These are phyloP conservation scores for Fusarium brachygibbosum DNA, from an alignment of 2,329 filamentous ascomycete genomes.

Conservation along the genomic window DNA sequence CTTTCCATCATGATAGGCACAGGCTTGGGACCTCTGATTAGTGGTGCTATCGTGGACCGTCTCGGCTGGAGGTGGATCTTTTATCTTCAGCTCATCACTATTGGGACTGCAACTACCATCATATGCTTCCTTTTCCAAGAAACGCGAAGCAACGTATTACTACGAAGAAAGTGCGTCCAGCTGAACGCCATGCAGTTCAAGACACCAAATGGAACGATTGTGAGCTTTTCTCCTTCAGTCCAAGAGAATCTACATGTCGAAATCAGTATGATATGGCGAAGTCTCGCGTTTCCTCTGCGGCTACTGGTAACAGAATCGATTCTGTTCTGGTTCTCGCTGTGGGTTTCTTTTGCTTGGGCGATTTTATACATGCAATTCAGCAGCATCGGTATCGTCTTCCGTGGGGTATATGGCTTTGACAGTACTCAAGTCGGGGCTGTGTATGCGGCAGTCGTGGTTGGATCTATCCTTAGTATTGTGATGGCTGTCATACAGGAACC, in stretches of 20 bases:
- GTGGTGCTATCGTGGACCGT: slow-evolving; percentile 70
- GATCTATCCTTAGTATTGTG: slow-evolving; percentile 63
- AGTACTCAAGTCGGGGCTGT: slow-evolving; percentile 71
- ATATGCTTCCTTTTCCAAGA: slow-evolving; percentile 74
- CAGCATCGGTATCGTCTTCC: slow-evolving; percentile 75
- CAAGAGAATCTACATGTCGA: slow-evolving; percentile 40
- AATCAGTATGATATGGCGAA: slow-evolving; percentile 45
- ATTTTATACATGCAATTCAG: slow-evolving; percentile 73
- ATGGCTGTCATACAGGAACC: slow-evolving; percentile 70
- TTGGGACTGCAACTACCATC: slow-evolving; percentile 66
- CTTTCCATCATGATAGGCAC: slow-evolving; percentile 73
- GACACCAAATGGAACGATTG: not conserved
- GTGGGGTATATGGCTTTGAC: slow-evolving; percentile 70
- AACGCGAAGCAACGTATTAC: slow-evolving; percentile 75
- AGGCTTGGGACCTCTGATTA: slow-evolving; percentile 71
- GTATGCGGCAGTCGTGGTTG: slow-evolving; percentile 63
- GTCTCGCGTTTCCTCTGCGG: slow-evolving; percentile 52
- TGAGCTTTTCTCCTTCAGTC: slow-evolving; percentile 16
- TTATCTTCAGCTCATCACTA: slow-evolving; percentile 73
- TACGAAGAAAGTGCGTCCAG: slow-evolving; percentile 69
- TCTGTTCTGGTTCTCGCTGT: slow-evolving; percentile 76
- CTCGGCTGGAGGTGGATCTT: slow-evolving; percentile 76
- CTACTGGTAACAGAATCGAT: slow-evolving; percentile 71
- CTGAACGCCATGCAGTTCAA: slow-evolving; percentile 64
- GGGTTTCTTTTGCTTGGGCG: slow-evolving; percentile 79